Base-by-base conservation (phyloP, 768 basidiomycete species). In the Mycena belliarum region DNA sequence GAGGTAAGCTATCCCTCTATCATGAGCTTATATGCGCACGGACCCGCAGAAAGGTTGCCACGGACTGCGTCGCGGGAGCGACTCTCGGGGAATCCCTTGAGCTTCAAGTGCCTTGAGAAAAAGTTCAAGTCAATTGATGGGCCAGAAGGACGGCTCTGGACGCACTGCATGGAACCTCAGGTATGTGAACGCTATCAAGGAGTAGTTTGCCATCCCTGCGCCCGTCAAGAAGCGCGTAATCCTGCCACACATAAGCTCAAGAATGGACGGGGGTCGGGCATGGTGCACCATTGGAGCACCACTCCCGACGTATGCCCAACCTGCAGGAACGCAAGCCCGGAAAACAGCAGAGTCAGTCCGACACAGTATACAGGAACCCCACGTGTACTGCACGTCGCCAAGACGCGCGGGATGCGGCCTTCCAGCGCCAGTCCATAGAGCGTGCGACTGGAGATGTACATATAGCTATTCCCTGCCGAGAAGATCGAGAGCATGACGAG, bases 391-490 rank as follows among this genome's bases (percentile, higher is more conserved):
- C 86, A 83, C 43, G 72, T 75, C 42, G 76, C 75, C 65, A 88
- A 76, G 59, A 82, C 64, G 24, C 65, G 71, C 2, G 86, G 86
- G 12, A 79, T 79, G 67, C 84, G 84, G 5, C 84, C 81, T 58
- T 84, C 82, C 37, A 87, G 74, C 33, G 85, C 85, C 28, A 88
- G 69, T 1, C 83, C 82, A 45, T 75, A 78, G n/a, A 85, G 65
- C 1, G 80, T 80, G 12, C 84, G 75, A 29, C 80, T 82, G 2
- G 83, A 77, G 58, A 83, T 50, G 69, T 83, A 89, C 10, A 86
- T 74, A 72, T 82, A 87, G 49, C 84, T 84, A 59, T 89, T 89
- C 43, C 84, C 86, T n/a, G 88, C 87, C 35, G 87, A 89, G 72
- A 88, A 89, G 1, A 88, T 81, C 24, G 82, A 76, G 3, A 88